A percentile compares a stretch with the other conserved stretches of the same genome.
These are phyloP conservation scores for Saccharomyces paradoxus DNA, from an alignment of 805 yeast genomes.

Conservation along the genomic window DNA sequence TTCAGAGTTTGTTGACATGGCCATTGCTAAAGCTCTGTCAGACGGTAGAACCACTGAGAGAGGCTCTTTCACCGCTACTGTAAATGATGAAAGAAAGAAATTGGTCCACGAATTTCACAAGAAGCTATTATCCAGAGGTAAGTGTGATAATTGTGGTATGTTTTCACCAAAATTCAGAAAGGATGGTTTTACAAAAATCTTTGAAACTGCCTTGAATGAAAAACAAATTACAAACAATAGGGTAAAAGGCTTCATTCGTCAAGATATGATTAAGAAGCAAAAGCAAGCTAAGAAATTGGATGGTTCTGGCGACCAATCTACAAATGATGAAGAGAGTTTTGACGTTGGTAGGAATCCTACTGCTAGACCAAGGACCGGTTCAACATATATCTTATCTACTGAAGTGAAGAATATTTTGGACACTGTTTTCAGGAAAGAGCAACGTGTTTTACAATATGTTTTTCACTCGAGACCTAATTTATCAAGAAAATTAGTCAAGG, in stretches of 20 bases:
- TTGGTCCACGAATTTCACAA: slow-evolving; percentile 68
- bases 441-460: slow-evolving; percentile 53
- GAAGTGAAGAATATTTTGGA: slow-evolving; percentile 77
- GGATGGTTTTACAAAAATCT: slow-evolving; percentile 88
- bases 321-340: slow-evolving; percentile 26
- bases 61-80: slow-evolving; percentile 77
- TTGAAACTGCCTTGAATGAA: slow-evolving; percentile 77
- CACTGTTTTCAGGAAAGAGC: slow-evolving; percentile 69
- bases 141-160: slow-evolving; percentile 95
- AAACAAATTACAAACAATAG: slow-evolving; percentile 77
- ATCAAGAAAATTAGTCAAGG: slow-evolving; percentile 37
- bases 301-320: slow-evolving; percentile 20
- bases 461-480: slow-evolving; percentile 74
- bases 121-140: slow-evolving; percentile 63
- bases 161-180: slow-evolving; percentile 89
- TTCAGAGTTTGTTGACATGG: slow-evolving; percentile 58
- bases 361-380: slow-evolving; percentile 57
- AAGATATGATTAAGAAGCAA: slow-evolving; percentile 51
- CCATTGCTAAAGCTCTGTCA: slow-evolving; percentile 63
- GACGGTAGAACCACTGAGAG: slow-evolving; percentile 61
- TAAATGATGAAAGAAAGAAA: slow-evolving; percentile 76
- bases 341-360: slow-evolving; percentile 38
- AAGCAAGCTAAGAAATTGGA: slow-evolving; percentile 25
- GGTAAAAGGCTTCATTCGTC: slow-evolving; percentile 69
- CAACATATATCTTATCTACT: slow-evolving; percentile 78